A percentile compares a stretch with the other conserved stretches of the same genome.
Evolutionary conservation across 1,284 basidiomycete genomes (phyloP).

Genomic region (Mycena citricolor): DNA sequence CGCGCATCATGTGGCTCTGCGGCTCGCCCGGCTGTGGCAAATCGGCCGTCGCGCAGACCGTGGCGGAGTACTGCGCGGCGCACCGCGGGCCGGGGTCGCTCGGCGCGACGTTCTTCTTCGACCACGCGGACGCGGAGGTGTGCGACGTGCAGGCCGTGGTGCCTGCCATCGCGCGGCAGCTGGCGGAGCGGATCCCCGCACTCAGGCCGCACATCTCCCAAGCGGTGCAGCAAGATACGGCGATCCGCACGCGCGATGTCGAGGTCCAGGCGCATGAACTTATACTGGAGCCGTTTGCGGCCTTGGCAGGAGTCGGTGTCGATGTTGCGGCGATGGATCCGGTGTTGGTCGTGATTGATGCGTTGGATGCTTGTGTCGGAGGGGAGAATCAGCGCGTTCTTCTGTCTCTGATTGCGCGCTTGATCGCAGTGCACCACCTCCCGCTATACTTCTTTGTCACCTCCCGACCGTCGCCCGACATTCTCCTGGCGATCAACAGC

Average conservation of each 20-base stretch:
- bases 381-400: conserved; percentile 17
- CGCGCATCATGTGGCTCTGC: conserved; percentile 15
- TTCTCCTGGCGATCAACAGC: conserved; percentile 14
- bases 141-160: conserved; percentile 17
- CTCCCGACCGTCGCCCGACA: background rate
- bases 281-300: conserved; percentile 15
- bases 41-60: conserved; percentile 18
- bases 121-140: conserved; percentile 13
- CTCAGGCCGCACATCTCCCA: conserved; percentile 13
- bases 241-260: conserved; percentile 11
- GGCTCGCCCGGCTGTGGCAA: conserved; percentile 13
- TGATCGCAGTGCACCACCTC: conserved; percentile 17
- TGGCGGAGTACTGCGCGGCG: conserved; percentile 20
- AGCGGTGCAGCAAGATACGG: conserved; percentile 15
- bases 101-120: conserved; percentile 21
- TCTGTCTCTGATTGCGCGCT: conserved; percentile 15
- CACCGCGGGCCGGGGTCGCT: conserved; percentile 20
- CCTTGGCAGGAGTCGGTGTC: background rate
- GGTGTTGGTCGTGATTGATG: conserved; percentile 17
- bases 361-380: conserved; percentile 15
- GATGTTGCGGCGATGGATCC: no score
- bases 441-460: conserved; percentile 20
- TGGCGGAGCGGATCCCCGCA: conserved; percentile 10
- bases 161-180: conserved; percentile 19
- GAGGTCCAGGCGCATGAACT: conserved; percentile 19